Evolutionary conservation across 352 stramenopile genomes (phyloP).

Genomic region (Pythium coloratum): DNA sequence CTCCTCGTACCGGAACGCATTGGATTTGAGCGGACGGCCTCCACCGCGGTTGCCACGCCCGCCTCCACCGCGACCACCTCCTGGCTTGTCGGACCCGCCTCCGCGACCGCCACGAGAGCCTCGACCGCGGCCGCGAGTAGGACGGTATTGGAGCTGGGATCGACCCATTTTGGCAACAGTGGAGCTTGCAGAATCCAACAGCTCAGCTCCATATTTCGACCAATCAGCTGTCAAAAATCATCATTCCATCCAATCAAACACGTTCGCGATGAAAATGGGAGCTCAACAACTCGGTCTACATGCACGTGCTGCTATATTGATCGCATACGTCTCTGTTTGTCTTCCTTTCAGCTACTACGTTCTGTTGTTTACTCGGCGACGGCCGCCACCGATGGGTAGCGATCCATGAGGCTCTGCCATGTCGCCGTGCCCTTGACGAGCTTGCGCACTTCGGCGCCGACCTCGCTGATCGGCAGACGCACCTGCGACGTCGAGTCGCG

Average conservation of each 20-base stretch:
- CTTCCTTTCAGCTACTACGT: neutral
- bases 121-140: conserved; percentile 49
- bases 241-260: conserved; percentile 14
- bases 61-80: conserved; percentile 20
- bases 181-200: neutral
- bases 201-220: neutral
- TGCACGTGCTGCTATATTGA: neutral
- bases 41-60: conserved; percentile 16
- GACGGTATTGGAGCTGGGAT: conserved; percentile 69
- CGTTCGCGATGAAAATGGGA: neutral
- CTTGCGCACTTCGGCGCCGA: conserved; percentile 81
- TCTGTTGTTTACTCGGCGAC: conserved; percentile 18
- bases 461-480: conserved; percentile 85
- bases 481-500: conserved; percentile 97
- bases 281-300: neutral
- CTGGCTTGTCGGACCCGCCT: neutral
- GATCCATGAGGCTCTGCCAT: conserved; percentile 80
- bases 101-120: conserved; percentile 26
- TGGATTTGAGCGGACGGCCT: conserved; percentile 49
- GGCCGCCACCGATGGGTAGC: conserved; percentile 78
- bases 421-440: conserved; percentile 83
- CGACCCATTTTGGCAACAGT: conserved; percentile 45
- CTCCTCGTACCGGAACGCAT: conserved; percentile 68
- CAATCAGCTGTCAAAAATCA: neutral
- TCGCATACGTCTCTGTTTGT: neutral